Base-by-base conservation (phyloP, 768 basidiomycete species). In the Trametes punicea region DNA sequence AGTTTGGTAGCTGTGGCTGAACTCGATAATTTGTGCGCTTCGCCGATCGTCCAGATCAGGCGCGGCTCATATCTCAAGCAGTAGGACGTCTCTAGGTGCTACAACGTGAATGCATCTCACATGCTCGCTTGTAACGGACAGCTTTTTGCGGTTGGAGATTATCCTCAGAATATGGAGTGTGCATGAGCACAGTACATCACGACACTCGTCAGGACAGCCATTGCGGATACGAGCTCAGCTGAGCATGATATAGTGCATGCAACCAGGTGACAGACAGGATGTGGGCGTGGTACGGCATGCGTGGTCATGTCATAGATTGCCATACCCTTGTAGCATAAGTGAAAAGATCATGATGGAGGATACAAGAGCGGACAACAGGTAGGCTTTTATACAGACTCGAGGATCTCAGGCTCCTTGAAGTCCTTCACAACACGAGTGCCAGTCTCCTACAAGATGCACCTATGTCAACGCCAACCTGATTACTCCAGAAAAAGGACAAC, bases 381-480 rank as follows among this genome's bases (percentile, higher is more conserved):
- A 57, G 51, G 65, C 66, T 69, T 77, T 86, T 85, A 98, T 59
- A 98, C 96, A 64, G 91, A 86, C 70, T 90, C 90, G 54, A 91
- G 83, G 66, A 94, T 82, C 77, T 93, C 92, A 41, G 95, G 95
- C 83, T 98, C 95, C 82, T 96, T 94, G 82, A 95, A 98, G 72
- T 96, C 94, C 80, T 90, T 93, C 56, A 81, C 89, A 51, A 96
- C 87, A 74, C 90, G 88, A 64, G 92, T 90, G 64, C 96, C 96
- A 45, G 93, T 94, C 81, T 96, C 94, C 90, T 96, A 68, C n/a
- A 49, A 61, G 36, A 33, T 47, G 48, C 38, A 51, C 59, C 67
- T 16, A 55, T 65, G 21, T n/a, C n/a, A n/a, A n/a, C n/a, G n/a
- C n/a, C n/a, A 55, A 23, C 39, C n/a, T 20, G 23, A 39, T 10